Base-by-base conservation (phyloP, 768 basidiomycete species). In the Termitomyces sp. region DNA sequence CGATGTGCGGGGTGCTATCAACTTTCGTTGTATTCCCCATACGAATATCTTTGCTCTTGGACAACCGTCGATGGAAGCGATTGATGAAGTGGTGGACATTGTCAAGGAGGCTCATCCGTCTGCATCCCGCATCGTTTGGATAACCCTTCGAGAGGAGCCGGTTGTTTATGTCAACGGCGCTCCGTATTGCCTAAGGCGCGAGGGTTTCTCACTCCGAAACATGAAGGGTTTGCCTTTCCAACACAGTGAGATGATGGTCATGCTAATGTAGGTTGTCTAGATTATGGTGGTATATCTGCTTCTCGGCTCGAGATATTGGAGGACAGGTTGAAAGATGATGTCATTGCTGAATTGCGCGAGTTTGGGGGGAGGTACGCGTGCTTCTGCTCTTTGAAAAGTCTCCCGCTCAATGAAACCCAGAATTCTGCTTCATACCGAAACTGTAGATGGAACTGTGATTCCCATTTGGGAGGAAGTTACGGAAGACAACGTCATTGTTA, bases 401-500 rank as follows among this genome's bases (percentile, higher is more conserved):
- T 24, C 2, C 0, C 19, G 50, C 32, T 51, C 24, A 35, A 40
- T 1, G 19, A 2, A 10, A 28, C 24, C 12, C 58, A 92, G 91
- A 46, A 70, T 98, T 0, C 76, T 99, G 1, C 77, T 99, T 24
- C 96, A 98, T 63, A 88, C 91, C 1, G 97, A 99, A 72, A 85
- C 87, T 0, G 62, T 81, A 0, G 91, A 94, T 59, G 94, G 96
- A 5, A 80, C 89, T 5, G 89, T 99, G 7, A 81, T 94, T 5
- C 95, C 97, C 0, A 77, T 97, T 1, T 99, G 96, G 96, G 96
- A 98, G 68, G 90, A 93, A 60, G 92, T 90, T 3, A 78, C 78
- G 40, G 68, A 77, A 34, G 72, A 78, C 9, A 78, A 91, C 60
- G 87, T 98, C 14, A 81, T 83, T 30, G 90, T 92, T 1, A 76